Percentiles rank a stretch among this genome's conserved stretches.
These are phyloP conservation scores for Ilyonectria robusta DNA, from an alignment of 2,329 filamentous ascomycete genomes.

Conservation along the genomic window DNA sequence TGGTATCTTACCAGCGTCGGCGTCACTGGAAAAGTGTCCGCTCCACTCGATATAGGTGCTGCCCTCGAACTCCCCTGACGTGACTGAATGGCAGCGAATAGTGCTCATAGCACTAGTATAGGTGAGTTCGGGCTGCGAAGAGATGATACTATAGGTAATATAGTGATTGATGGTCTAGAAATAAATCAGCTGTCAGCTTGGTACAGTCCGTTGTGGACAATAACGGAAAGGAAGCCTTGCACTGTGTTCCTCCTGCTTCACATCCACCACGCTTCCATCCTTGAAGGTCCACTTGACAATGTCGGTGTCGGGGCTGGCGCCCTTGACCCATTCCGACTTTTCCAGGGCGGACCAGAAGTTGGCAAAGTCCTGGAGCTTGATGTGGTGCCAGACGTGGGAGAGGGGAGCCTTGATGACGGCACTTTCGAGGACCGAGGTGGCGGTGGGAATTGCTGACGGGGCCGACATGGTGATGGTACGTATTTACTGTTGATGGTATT, in stretches of 20 bases:
- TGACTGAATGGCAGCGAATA: slow-evolving; percentile 75
- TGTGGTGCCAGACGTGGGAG: slow-evolving; percentile 78
- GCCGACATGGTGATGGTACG: slow-evolving; percentile 40
- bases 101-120: slow-evolving; percentile 79
- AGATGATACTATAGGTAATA: slow-evolving; percentile 82
- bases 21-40: slow-evolving; percentile 79
- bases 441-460: slow-evolving; percentile 68
- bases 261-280: slow-evolving; percentile 76
- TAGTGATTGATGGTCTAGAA: slow-evolving; percentile 77
- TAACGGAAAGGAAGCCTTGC: slow-evolving; percentile 55
- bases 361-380: slow-evolving; percentile 80
- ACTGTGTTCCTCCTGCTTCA: slow-evolving; percentile 84
- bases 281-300: slow-evolving; percentile 80
- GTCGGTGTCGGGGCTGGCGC: slow-evolving; percentile 74
- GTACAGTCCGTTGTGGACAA: not conserved
- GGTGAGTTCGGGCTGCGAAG: slow-evolving; percentile 73
- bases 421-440: slow-evolving; percentile 76
- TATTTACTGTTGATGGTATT: not conserved
- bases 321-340: slow-evolving; percentile 75
- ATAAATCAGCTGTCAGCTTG: not conserved
- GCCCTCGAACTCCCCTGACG: slow-evolving; percentile 74
- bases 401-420: slow-evolving; percentile 78
- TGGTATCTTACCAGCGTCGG: slow-evolving; percentile 71
- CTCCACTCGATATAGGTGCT: slow-evolving; percentile 79
- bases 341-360: slow-evolving; percentile 76